Conservation (phyloP, 148 eudicot species). For the Linanthus parryae region DNA sequence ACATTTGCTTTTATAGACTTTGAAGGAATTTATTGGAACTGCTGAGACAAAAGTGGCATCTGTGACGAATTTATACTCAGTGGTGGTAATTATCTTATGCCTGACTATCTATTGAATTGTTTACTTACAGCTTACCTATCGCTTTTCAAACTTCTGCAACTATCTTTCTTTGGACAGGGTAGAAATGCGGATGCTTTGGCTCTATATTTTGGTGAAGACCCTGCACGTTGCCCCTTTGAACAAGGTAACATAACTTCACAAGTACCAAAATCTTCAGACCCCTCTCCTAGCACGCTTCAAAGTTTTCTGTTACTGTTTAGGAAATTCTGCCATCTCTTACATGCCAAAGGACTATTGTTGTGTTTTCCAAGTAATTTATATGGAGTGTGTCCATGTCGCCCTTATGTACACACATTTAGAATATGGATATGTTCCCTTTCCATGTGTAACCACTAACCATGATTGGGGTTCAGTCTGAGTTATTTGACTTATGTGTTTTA, state of each 20-base stretch:
- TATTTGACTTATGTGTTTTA: too few relatives aligned
- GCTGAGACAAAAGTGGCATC: slow-evolving; percentile 76
- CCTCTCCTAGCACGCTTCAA: not conserved
- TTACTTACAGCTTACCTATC: not conserved
- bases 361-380: not conserved
- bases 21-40: slow-evolving; percentile 55
- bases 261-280: not conserved
- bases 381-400: not conserved
- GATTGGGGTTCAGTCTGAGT: too few relatives aligned
- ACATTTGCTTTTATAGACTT: slow-evolving; percentile 34
- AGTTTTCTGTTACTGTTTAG: not conserved
- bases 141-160: slow-evolving; percentile 1
- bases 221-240: slow-evolving; percentile 93
- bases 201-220: slow-evolving; percentile 92
- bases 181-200: slow-evolving; percentile 94
- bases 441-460: too few relatives aligned
- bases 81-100: slow-evolving; percentile 47
- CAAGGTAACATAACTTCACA: slow-evolving; percentile 52
- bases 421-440: not conserved
- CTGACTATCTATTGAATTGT: slow-evolving; percentile 5
- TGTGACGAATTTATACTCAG: slow-evolving; percentile 60
- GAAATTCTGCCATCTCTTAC: not conserved
- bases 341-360: not conserved
- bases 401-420: not conserved
- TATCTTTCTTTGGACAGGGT: slow-evolving; percentile 55